Evolutionary conservation across 441 rosid species (phyloP).

Genomic region (Croton laevigatus): DNA sequence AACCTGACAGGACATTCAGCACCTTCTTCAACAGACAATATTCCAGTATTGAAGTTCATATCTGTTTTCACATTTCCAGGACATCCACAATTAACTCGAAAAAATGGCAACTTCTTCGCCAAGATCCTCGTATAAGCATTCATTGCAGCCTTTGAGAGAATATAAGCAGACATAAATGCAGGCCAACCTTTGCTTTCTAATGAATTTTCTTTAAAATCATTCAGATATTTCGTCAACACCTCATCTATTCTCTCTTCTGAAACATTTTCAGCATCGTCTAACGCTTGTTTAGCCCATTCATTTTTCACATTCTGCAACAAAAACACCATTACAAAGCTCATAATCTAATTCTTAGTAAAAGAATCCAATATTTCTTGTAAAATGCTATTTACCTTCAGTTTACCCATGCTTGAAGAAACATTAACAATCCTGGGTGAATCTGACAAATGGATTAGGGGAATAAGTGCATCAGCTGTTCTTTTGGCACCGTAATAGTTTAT

Average conservation of each 20-base stretch:
- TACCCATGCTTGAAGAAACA: constrained; percentile 30
- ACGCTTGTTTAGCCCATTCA: constrained; percentile 28
- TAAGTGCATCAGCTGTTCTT: constrained; percentile 25
- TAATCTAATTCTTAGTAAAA: too few species aligned
- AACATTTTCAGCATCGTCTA: constrained; percentile 31
- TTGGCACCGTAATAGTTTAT: constrained; percentile 41
- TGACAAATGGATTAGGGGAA: constrained; percentile 32
- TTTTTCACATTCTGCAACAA: constrained; percentile 23
- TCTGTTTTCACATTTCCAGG: constrained; percentile 36
- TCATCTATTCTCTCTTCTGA: constrained; percentile 37
- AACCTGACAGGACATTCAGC: constrained; percentile 22
- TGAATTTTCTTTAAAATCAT: constrained; percentile 34
- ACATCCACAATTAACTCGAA: constrained; percentile 26
- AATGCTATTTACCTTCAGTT: constrained; percentile 25
- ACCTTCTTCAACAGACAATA: constrained; percentile 19
- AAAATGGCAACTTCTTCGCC: constrained; percentile 28
- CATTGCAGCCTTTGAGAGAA: constrained; percentile 33
- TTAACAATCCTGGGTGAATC: constrained; percentile 39
- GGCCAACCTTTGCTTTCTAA: constrained; percentile 39
- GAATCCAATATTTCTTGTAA: neutral
- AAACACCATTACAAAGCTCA: neutral
- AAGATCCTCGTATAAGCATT: constrained; percentile 43
- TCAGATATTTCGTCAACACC: constrained; percentile 25
- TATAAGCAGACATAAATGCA: constrained; percentile 17
- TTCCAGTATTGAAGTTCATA: constrained; percentile 19